Base-by-base conservation (phyloP, 1,284 basidiomycete species). In the Papiliotrema fonsecae region DNA sequence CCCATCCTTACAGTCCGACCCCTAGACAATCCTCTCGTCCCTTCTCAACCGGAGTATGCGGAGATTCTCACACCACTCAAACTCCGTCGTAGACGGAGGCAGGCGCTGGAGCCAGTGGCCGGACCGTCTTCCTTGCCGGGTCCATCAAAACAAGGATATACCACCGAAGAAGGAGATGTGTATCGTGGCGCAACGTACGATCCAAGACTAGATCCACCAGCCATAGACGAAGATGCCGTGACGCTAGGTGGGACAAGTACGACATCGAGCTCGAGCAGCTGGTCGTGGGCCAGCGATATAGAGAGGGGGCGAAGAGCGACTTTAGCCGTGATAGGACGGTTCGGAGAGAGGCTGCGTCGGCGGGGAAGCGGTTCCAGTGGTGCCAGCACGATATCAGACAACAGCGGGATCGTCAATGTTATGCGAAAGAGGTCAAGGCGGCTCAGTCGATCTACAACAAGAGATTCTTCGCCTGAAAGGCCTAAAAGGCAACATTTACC, bases 281-380 rank as follows among this genome's bases (percentile, higher is more conserved):
- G 66, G 56, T 64, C 60, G 0, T 70, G 64, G 49, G 58, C 55
- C 1, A 65, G 62, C 7, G 67, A 64, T 47, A 48, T 70, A 14
- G 62, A 67, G 31, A 50, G 64, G 22, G 67, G 66, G 4, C 50
- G 67, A 36, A 56, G 62, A 27, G 56, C 59, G 18, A 67, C 64
- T 0, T 55, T 63, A 43, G 70, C 66, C 1, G 67, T 65, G 1
- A 63, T 72, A n/a, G 69, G 60, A 5, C 54, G 62, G 18, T 53
- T 74, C 22, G 70, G 72, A 34, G 69, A 70, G 42, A 64, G 62
- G 14, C 51, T 74, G 16, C 64, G 69, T 0, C 53, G 70, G 10
- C 49, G 70, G 26, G 67, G 69, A 6, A 67, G 64, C 49, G 34
- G 35, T 10, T 49, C 56, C 11, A 51, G 48, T 42, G n/a, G 41